Evolutionary conservation across 2,329 filamentous ascomycete species (phyloP), one percentile per base, ranked within the genome.

Genomic region (Metarhizium humberi): DNA sequence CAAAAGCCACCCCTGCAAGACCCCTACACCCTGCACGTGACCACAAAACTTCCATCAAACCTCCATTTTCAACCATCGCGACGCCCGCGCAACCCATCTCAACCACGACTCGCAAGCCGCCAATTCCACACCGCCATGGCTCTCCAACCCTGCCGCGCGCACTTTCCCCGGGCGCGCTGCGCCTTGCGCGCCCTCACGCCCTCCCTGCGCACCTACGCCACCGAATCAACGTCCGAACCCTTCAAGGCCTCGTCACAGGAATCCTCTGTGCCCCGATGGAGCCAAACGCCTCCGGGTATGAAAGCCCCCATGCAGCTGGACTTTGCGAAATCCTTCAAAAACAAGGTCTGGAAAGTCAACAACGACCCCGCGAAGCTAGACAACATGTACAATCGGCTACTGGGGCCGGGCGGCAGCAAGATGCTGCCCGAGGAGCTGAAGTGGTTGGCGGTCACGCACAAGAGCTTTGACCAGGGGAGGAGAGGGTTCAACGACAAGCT

Each of bases 401-500:
- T 97, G 55, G 92, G 92, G 6, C 77, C 76, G 50, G 84, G 80
- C 49, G 89, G 88, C 56, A 82, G 88, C 62, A 81, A 80, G 63
- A 70, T 94, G 69, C 77, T 99, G 56, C 85, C 87, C 2, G 92
- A 96, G 16, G 92, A 99, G 74, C 78, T 94, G 59, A 97, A 96
- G 75, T 99, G 94, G 94, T 76, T 97, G 66, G 92, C 92, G 34
- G 83, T 99, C 55, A 99, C 94, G 61, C 94, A 97, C 72, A 97
- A 97, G 81, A 96, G 91, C 73, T 97, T 96, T 67, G 92, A 99
- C 69, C 91, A 97, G 67, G 94, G 92, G 53, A 80, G 90, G 66
- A 86, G 92, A 77, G 92, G 92, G 1, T 96, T 92, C 75, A 99
- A 99, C 70, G 92, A 96, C 66, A 83, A 90, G 59, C 76, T 99